These are phyloP conservation scores for Linum tenue DNA, from an alignment of 345 rosid species.

Conservation along the genomic window DNA sequence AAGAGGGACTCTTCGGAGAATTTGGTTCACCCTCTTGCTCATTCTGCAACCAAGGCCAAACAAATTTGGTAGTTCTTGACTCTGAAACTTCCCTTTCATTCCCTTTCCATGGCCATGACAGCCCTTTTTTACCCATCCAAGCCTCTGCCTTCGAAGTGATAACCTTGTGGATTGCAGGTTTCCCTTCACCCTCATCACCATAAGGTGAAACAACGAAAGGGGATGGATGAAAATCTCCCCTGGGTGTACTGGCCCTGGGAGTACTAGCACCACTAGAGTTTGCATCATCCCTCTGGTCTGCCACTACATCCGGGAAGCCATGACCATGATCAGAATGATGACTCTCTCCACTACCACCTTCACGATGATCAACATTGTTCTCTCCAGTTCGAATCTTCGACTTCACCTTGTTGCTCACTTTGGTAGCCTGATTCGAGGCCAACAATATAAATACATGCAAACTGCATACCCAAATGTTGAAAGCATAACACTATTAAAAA, in stretches of 20 bases:
- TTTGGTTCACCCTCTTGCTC: conserved; percentile 44
- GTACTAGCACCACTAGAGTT: conserved; percentile 70
- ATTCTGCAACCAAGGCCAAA: conserved; percentile 48
- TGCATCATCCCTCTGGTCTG: conserved; percentile 71
- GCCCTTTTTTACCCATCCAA: conserved; percentile 74
- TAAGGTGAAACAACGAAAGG: conserved; percentile 50
- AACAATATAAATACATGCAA: conserved; percentile 24
- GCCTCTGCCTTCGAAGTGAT: conserved; percentile 75
- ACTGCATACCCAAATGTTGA: conserved; percentile 10
- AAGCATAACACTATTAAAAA: conserved; percentile 16
- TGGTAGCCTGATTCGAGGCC: conserved; percentile 51
- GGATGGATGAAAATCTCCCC: conserved; percentile 53
- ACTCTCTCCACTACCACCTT: conserved; percentile 73
- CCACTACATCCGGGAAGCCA: conserved; percentile 39
- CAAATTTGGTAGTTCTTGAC: conserved; percentile 35
- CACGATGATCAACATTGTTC: conserved; percentile 32
- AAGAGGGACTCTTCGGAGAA: conserved; percentile 32
- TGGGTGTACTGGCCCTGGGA: conserved; percentile 59
- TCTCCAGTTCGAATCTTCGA: conserved; percentile 58
- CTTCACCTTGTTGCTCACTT: conserved; percentile 75
- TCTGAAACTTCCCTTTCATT: conserved; percentile 64
- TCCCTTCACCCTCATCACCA: conserved; percentile 63
- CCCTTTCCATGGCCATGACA: conserved; percentile 96
- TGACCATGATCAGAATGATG: conserved; percentile 57
- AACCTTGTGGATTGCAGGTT: conserved; percentile 56